These are phyloP conservation scores for Metschnikowia lachancei DNA, from an alignment of 805 yeast genomes.

Conservation along the genomic window DNA sequence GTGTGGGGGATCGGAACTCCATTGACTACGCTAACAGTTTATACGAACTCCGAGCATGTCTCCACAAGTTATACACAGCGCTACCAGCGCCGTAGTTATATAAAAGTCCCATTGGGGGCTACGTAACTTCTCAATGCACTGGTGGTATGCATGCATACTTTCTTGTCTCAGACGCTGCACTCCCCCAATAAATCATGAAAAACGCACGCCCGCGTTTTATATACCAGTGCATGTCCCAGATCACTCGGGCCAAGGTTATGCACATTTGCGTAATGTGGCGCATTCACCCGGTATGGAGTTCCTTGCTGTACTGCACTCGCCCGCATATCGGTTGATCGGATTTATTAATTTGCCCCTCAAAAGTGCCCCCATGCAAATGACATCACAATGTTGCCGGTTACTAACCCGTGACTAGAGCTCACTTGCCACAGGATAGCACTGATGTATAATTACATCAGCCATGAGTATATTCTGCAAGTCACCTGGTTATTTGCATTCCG, in stretches of 20 bases:
- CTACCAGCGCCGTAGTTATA: too few species aligned
- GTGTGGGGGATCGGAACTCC: conserved; percentile 2
- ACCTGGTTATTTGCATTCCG: too few species aligned
- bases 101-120: too few species aligned
- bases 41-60: background rate
- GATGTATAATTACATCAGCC: background rate
- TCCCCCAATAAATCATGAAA: background rate
- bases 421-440: background rate
- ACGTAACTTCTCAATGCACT: background rate
- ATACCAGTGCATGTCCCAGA: conserved; percentile 3
- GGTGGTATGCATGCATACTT: conserved; percentile 3
- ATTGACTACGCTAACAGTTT: background rate
- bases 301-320: background rate
- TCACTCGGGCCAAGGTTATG: background rate
- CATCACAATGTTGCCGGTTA: too few species aligned
- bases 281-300: background rate
- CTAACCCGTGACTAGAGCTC: too few species aligned
- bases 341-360: background rate
- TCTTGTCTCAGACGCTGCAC: too few species aligned
- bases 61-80: too few species aligned
- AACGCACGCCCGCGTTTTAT: conserved; percentile 1
- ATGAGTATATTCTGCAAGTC: too few species aligned
- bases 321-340: background rate
- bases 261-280: background rate
- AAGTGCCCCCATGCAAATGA: too few species aligned